phyloP scores from a whole-genome alignment of 2,329 filamentous ascomycete genomes.

The Hortaea werneckii region DNA sequence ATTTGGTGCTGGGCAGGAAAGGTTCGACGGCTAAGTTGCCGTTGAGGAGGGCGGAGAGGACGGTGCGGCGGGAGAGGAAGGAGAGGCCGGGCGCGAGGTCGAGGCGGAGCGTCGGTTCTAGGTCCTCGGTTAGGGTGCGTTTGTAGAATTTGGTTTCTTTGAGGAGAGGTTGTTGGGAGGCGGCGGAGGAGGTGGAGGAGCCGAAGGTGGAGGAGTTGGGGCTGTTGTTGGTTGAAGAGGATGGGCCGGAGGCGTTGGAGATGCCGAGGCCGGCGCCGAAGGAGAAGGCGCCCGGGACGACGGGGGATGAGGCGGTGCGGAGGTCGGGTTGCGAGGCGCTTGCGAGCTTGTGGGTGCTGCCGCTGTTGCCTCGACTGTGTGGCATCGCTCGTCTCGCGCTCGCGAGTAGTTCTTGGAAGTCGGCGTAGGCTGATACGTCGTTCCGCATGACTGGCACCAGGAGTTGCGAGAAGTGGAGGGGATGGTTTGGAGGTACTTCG shows the following conservation, averaged over 20 bases:
- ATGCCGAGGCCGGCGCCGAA: conserved; percentile 12
- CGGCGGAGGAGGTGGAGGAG: conserved; percentile 24
- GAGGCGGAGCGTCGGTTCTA: conserved; percentile 84
- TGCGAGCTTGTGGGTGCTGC: conserved; percentile 28
- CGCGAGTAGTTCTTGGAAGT: conserved; percentile 69
- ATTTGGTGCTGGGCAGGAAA: conserved; percentile 46
- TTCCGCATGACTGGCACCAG: conserved; percentile 73
- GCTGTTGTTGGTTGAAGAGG: conserved; percentile 14
- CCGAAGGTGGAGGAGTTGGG: conserved; percentile 15
- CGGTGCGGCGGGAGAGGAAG: conserved; percentile 81
- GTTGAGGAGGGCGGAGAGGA: conserved; percentile 72
- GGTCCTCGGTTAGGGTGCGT: conserved; percentile 75
- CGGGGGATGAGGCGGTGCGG: conserved; percentile 23
- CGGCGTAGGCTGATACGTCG: conserved; percentile 70
- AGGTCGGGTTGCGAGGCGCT: conserved; percentile 44
- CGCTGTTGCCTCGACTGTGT: conserved; percentile 54
- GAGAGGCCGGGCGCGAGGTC: conserved; percentile 85
- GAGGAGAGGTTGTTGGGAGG: conserved; percentile 43
- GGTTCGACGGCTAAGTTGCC: conserved; percentile 85
- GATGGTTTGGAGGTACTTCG: conserved; percentile 51
- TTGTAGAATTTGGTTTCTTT: conserved; percentile 96
- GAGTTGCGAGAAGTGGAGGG: conserved; percentile 69
- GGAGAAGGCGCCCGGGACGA: conserved; percentile 33
- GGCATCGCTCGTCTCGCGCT: conserved; percentile 50
- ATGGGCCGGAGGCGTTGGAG: conserved; percentile 4